phyloP scores from a whole-genome alignment of 305 asterid genomes.

The Rubia peregrina region DNA sequence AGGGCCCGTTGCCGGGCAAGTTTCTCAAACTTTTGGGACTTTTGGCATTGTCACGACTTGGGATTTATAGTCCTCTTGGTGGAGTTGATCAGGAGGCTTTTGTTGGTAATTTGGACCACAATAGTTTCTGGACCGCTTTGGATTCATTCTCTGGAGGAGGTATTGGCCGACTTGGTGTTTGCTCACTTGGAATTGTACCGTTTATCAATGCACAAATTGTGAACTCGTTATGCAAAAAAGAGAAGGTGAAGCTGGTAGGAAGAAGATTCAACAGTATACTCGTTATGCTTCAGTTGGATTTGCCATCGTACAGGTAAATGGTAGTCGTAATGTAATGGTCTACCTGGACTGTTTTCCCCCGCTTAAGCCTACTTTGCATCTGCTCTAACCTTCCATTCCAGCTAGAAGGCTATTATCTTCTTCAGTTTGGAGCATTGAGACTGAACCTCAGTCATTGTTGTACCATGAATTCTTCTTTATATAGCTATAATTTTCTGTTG shows the following conservation, averaged over 20 bases:
- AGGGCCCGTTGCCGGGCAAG: constrained; percentile 95
- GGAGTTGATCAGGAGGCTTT: constrained; percentile 93
- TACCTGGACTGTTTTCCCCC: neutral
- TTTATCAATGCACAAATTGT: constrained; percentile 95
- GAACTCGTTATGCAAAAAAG: too few species aligned
- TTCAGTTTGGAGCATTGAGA: neutral
- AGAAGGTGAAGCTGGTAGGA: constrained; percentile 98
- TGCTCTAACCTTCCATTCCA: neutral
- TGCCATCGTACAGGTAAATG: constrained; percentile 79
- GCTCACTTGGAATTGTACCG: constrained; percentile 95
- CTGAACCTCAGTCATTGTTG: neutral
- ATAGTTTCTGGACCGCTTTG: constrained; percentile 80
- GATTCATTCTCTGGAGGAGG: constrained; percentile 99
- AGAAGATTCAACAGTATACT: constrained; percentile 89
- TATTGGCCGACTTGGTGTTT: constrained; percentile 92
- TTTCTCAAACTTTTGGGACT: constrained; percentile 86
- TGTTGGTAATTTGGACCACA: constrained; percentile 80
- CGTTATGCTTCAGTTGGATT: constrained; percentile 98
- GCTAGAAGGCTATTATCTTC: neutral
- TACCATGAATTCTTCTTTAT: neutral
- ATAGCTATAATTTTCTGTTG: constrained; percentile 19
- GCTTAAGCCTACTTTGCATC: neutral
- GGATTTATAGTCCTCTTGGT: constrained; percentile 91
- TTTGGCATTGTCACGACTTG: constrained; percentile 84
- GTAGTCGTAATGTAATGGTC: constrained; percentile 12